Base-by-base conservation (phyloP, 805 yeast genomes). In the Spathaspora passalidarum region DNA sequence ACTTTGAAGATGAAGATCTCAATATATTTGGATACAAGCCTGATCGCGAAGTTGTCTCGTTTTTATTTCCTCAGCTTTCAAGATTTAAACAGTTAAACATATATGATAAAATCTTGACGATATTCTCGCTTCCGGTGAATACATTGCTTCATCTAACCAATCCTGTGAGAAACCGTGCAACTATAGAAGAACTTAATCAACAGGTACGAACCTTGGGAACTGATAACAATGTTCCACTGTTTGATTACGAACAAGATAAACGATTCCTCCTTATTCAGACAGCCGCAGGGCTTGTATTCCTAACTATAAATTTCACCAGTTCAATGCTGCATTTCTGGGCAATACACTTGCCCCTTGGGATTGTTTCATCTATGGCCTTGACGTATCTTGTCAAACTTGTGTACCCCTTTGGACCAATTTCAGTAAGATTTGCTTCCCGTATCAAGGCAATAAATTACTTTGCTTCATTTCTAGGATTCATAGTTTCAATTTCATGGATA, bases 401-500 rank as follows among this genome's bases (percentile, higher is more conserved):
- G 32, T 43, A 23, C 40, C 55, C 45, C 11, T 42, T 14, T 8
- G 16, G 37, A 11, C 14, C 32, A 2, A 16, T 8, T 18, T 5
- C 25, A 17, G 13, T 22, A 14, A 38, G 40, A 21, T 45, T 23
- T 18, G 23, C 19, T 9, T 16, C 38, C 7, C 22, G 42, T 23
- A 43, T 46, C 5, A 43, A 50, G 37, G 23, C 41, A 37, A 38
- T 57, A 49, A 60, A 63, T 47, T 51, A 63, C 42, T 10, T 52
- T 11, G 44, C 50, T 10, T 65, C 88, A 0, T 38, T 73, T 0
- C 17, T 73, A 3, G 97, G 96, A 0, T 92, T 92, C 58, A 46
- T 76, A 0, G 63, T 81, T 5, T 77, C 95, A 1, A 69, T 92
- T 2, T 59, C 80, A 1, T 82, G 89, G 79, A 84, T 91, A 10